Evolutionary conservation across 805 yeast species (phyloP).

Genomic region (Citeromyces nyonsensis): DNA sequence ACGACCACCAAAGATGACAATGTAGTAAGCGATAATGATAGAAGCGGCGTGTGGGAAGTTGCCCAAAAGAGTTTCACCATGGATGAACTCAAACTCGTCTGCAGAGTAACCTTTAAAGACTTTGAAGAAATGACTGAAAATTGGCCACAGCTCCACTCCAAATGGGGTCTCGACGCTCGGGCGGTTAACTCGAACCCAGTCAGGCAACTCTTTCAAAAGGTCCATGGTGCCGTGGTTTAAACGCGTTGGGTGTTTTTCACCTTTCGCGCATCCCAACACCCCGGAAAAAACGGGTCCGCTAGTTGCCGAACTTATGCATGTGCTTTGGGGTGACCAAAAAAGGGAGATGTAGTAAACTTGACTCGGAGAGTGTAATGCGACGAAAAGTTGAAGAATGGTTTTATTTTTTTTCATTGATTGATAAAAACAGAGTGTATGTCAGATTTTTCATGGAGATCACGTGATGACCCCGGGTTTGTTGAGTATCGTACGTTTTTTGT

Average conservation of each 20-base stretch:
- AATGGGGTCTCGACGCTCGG: conserved; percentile 26
- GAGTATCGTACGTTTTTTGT: too few relatives aligned
- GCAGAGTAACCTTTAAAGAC: conserved; percentile 39
- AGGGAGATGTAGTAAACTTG: too few relatives aligned
- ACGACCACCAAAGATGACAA: conserved; percentile 79
- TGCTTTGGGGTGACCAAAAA: too few relatives aligned
- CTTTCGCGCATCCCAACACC: too few relatives aligned
- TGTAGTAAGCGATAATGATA: conserved; percentile 52
- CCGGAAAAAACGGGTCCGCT: too few relatives aligned
- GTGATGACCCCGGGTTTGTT: too few relatives aligned
- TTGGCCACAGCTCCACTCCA: conserved; percentile 53
- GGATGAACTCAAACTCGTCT: conserved; percentile 49
- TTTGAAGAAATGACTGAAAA: conserved; percentile 35
- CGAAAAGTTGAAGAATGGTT: too few relatives aligned
- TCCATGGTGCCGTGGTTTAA: background rate
- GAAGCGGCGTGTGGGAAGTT: conserved; percentile 38
- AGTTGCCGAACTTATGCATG: too few relatives aligned
- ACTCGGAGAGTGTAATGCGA: too few relatives aligned
- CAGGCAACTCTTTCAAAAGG: conserved; percentile 1
- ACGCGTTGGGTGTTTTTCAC: background rate
- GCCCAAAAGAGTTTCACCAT: conserved; percentile 53
- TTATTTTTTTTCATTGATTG: too few relatives aligned
- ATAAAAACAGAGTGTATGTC: too few relatives aligned
- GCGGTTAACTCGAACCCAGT: conserved; percentile 1
- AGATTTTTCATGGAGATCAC: too few relatives aligned